phyloP scores from a whole-genome alignment of 2,329 filamentous ascomycete genomes.

The Ascochyta fabae region DNA sequence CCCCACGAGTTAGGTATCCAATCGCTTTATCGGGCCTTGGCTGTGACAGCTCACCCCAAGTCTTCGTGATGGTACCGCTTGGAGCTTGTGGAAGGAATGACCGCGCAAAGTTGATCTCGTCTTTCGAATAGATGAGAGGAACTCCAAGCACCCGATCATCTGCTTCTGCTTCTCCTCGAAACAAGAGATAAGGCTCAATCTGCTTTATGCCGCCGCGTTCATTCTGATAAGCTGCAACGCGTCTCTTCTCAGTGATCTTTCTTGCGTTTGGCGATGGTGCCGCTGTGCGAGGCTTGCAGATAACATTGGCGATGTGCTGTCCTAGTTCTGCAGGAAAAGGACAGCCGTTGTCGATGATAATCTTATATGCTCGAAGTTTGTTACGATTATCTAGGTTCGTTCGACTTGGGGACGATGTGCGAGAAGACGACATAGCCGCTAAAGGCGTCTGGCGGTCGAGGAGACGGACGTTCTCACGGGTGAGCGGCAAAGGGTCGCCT shows the following conservation, averaged over 20 bases:
- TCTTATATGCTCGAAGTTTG: background rate
- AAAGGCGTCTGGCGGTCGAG: background rate
- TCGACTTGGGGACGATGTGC: no score
- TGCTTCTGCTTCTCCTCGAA: no score
- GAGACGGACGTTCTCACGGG: background rate
- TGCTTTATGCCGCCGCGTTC: background rate
- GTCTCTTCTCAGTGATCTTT: background rate
- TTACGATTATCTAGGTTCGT: background rate
- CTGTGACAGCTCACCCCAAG: no score
- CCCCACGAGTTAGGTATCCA: background rate
- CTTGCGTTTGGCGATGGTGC: background rate
- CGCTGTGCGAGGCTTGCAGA: conserved; percentile 33
- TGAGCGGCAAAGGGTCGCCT: background rate
- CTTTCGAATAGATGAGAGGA: no score
- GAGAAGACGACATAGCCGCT: no score
- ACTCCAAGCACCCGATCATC: no score
- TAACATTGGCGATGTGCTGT: conserved; percentile 59
- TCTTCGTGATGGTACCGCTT: no score
- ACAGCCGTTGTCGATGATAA: background rate
- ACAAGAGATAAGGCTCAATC: no score
- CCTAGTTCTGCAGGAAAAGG: background rate
- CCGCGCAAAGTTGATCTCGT: no score
- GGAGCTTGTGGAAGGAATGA: no score
- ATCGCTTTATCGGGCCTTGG: no score
- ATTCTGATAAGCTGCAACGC: background rate